Evolutionary conservation across 1,284 basidiomycete genomes (phyloP).

Genomic region (Coriolopsis trogii): DNA sequence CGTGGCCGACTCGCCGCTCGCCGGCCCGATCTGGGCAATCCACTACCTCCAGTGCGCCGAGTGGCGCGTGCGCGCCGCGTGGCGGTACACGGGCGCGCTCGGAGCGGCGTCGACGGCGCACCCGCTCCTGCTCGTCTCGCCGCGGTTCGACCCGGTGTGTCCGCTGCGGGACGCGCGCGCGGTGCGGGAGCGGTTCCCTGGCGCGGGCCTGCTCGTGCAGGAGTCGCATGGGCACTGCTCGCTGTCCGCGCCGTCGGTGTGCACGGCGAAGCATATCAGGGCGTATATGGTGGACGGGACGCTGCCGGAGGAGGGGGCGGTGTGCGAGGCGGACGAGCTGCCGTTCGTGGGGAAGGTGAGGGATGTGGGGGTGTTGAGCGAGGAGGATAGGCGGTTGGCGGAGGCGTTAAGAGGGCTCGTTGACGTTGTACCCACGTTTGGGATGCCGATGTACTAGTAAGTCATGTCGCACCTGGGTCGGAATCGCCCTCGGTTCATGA

Average conservation of each 20-base stretch:
- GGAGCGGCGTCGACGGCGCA: slow-evolving; percentile 31
- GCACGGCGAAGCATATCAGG: slow-evolving; percentile 43
- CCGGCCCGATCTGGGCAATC: slow-evolving; percentile 17
- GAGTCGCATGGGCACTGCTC: slow-evolving; percentile 42
- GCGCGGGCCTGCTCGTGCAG: slow-evolving; percentile 24
- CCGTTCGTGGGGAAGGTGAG: slow-evolving; percentile 5
- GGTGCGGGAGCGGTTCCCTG: slow-evolving; percentile 18
- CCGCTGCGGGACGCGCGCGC: slow-evolving; percentile 18
- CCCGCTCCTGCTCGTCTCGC: slow-evolving; percentile 18
- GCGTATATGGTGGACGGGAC: slow-evolving; percentile 45
- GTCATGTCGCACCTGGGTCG: too few species aligned
- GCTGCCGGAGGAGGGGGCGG: slow-evolving; percentile 42
- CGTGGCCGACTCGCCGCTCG: slow-evolving; percentile 34
- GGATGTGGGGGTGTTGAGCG: background rate
- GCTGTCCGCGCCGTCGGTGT: slow-evolving; percentile 42
- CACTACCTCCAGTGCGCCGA: slow-evolving; percentile 16
- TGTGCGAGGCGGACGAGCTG: slow-evolving; percentile 35
- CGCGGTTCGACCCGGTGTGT: slow-evolving; percentile 22
- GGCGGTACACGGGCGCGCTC: slow-evolving; percentile 23
- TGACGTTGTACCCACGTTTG: slow-evolving; percentile 3
- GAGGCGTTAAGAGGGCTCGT: slow-evolving; percentile 1
- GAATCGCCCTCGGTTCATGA: too few species aligned
- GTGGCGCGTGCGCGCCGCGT: slow-evolving; percentile 19
- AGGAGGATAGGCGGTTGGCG: slow-evolving; percentile 1
- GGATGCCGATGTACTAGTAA: too few species aligned